A percentile compares a stretch with the other conserved stretches of the same genome.
These are phyloP conservation scores for Aspergillus pseudonomiae DNA, from an alignment of 2,329 filamentous ascomycete genomes.

Conservation along the genomic window DNA sequence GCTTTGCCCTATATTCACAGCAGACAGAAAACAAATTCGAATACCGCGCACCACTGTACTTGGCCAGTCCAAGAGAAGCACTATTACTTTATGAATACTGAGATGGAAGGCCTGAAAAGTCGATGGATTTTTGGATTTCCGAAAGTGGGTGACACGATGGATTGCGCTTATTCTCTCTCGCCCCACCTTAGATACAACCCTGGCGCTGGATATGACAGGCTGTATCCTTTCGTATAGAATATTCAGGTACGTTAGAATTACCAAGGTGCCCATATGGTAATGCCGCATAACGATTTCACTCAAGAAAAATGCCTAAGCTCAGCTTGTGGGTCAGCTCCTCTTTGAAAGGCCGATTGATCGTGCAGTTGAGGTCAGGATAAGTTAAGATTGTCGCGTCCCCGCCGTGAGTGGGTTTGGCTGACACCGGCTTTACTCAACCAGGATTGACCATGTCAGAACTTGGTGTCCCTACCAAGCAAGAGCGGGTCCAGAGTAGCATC, in stretches of 20 bases:
- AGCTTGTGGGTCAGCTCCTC: too few species aligned
- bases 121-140: not conserved
- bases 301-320: not conserved
- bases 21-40: too few species aligned
- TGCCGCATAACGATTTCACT: not conserved
- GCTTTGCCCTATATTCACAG: too few species aligned
- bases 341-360: not conserved
- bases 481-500: not conserved
- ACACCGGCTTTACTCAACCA: not conserved
- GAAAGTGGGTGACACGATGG: not conserved
- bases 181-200: not conserved
- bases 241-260: not conserved
- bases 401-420: not conserved
- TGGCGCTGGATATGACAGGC: not conserved
- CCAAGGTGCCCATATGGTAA: not conserved
- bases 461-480: not conserved
- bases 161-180: not conserved
- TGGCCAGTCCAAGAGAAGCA: too few species aligned
- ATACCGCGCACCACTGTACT: too few species aligned
- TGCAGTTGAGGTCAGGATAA: not conserved
- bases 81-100: too few species aligned
- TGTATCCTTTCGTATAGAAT: not conserved
- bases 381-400: not conserved
- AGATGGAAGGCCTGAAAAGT: too few species aligned
- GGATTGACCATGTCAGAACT: not conserved